Conservation (phyloP, 176 grass and related monocot species). For the Eragrostis curvula region DNA sequence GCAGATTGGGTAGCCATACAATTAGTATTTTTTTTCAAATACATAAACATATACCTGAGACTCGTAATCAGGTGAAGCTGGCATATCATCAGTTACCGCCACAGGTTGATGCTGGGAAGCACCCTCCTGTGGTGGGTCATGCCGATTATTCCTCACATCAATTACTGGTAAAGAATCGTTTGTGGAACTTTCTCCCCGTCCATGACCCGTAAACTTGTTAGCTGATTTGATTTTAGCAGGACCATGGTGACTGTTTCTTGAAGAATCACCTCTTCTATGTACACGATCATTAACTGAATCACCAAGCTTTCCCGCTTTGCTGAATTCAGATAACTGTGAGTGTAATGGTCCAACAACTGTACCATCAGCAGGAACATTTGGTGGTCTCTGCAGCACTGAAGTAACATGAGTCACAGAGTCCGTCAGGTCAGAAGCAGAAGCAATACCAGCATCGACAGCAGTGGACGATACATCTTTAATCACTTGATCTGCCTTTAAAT, state of each 20-base stretch:
- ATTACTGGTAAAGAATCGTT: slow-evolving; percentile 31
- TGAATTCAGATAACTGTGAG: slow-evolving; percentile 42
- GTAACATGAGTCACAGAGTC: slow-evolving; percentile 36
- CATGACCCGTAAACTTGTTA: slow-evolving; percentile 43
- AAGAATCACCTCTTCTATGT: slow-evolving; percentile 44
- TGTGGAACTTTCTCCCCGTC: slow-evolving; percentile 31
- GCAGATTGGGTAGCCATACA: neutral
- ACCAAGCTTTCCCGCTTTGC: slow-evolving; percentile 38
- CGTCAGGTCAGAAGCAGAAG: slow-evolving; percentile 27
- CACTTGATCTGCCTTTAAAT: slow-evolving; percentile 46
- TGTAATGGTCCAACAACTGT: slow-evolving; percentile 33
- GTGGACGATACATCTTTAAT: slow-evolving; percentile 36
- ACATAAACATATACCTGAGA: slow-evolving; percentile 54
- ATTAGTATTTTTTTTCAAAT: slow-evolving; percentile 2
- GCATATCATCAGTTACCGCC: slow-evolving; percentile 33
- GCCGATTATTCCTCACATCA: slow-evolving; percentile 38
- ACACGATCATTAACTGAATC: slow-evolving; percentile 40
- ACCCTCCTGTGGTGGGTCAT: slow-evolving; percentile 34
- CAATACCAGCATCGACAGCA: slow-evolving; percentile 17
- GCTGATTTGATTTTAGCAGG: slow-evolving; percentile 38
- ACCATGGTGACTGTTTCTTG: slow-evolving; percentile 47
- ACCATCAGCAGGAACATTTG: slow-evolving; percentile 26
- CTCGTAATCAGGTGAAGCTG: slow-evolving; percentile 58
- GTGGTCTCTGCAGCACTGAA: slow-evolving; percentile 22
- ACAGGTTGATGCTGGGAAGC: slow-evolving; percentile 32